A percentile compares a stretch with the other conserved stretches of the same genome.
Evolutionary conservation across 1,284 basidiomycete genomes (phyloP).

Genomic region (Cutaneotrichosporon sp.): DNA sequence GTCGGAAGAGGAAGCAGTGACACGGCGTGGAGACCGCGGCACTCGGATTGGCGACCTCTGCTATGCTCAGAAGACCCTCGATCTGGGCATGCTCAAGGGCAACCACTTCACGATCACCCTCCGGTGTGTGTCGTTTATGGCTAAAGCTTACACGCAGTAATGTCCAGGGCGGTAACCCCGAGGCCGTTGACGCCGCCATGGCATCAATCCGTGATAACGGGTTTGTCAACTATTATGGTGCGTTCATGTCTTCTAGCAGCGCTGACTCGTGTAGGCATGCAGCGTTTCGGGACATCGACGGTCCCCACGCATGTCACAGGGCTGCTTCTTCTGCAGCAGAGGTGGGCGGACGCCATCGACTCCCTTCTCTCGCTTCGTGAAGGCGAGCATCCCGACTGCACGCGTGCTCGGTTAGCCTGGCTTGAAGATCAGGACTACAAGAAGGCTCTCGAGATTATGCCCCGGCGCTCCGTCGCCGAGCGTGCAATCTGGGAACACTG

Average conservation of each 20-base stretch:
- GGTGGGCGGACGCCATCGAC: conserved; percentile 86
- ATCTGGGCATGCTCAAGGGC: conserved; percentile 92
- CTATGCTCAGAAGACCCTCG: conserved; percentile 77
- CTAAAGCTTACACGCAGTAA: conserved; percentile 60
- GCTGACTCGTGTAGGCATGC: conserved; percentile 70
- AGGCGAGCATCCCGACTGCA: conserved; percentile 86
- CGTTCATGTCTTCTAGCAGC: background rate
- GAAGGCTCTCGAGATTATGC: conserved; percentile 77
- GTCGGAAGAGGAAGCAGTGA: conserved; percentile 62
- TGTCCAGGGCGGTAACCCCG: conserved; percentile 70
- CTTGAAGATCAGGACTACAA: conserved; percentile 72
- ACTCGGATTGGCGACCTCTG: conserved; percentile 84
- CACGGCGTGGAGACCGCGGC: conserved; percentile 81
- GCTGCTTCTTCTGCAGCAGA: conserved; percentile 78
- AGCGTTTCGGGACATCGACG: conserved; percentile 95
- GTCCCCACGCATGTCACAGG: conserved; percentile 95
- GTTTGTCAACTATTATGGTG: conserved; percentile 98
- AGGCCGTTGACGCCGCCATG: conserved; percentile 74
- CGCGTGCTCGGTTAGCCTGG: conserved; percentile 77
- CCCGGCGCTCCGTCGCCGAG: conserved; percentile 87
- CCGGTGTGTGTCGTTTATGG: conserved; percentile 60
- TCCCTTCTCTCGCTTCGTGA: conserved; percentile 77
- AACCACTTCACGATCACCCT: conserved; percentile 95
- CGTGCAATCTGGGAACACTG: conserved; percentile 88
- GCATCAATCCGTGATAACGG: conserved; percentile 78